Percentiles rank a stretch among this genome's conserved stretches.
Evolutionary conservation across 73 alveolate genomes (phyloP).

Genomic region (Symbiodinium natans): DNA sequence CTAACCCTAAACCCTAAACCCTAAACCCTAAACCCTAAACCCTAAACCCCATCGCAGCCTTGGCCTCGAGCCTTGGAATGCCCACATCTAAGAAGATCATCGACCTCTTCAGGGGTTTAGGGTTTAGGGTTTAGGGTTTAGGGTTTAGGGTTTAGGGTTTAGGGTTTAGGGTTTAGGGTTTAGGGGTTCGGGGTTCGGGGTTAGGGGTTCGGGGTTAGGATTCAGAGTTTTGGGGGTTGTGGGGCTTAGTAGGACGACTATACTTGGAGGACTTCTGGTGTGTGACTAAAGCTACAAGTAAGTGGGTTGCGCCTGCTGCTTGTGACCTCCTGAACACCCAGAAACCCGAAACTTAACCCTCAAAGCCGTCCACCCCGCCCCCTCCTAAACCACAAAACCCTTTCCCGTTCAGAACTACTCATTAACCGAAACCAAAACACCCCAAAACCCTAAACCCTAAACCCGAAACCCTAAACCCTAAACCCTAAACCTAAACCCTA

Average conservation of each 20-base stretch:
- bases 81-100: slow-evolving; percentile 67
- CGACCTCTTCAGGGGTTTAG: slow-evolving; percentile 8
- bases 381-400: background rate
- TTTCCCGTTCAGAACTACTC: too few species aligned
- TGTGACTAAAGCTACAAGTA: too few species aligned
- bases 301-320: too few species aligned
- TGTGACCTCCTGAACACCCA: too few species aligned
- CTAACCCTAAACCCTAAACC: background rate
- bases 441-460: too few species aligned
- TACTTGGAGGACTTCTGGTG: too few species aligned
- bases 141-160: background rate
- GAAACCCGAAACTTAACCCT: too few species aligned
- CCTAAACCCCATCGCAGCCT: slow-evolving; percentile 14
- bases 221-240: background rate
- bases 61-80: slow-evolving; percentile 48
- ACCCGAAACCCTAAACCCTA: background rate
- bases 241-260: background rate
- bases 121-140: background rate
- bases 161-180: background rate
- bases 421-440: too few species aligned
- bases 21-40: background rate
- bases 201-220: background rate
- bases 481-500: background rate
- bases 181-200: background rate
- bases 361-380: too few species aligned